A percentile compares a stretch with the other conserved stretches of the same genome.
phyloP scores from a whole-genome alignment of 2,329 filamentous ascomycete genomes.

The Diaporthe sp. region DNA sequence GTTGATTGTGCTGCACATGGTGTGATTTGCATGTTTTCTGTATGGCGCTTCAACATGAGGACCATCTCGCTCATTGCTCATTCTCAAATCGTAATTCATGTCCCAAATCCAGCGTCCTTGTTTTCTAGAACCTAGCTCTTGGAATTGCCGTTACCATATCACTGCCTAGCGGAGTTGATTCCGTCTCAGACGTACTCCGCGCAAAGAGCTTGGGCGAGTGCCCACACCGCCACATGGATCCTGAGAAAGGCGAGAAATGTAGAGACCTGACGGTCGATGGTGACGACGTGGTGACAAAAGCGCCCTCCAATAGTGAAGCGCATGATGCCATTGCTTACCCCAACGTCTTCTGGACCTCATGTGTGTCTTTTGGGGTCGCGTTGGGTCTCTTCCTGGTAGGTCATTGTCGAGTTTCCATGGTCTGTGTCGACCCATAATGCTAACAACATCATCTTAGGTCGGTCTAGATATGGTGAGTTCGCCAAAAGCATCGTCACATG shows the following conservation, averaged over 20 bases:
- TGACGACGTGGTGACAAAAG: neutral
- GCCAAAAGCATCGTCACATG: accelerated
- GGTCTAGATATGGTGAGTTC: constrained; percentile 1
- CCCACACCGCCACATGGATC: neutral
- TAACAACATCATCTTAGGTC: neutral
- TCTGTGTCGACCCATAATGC: neutral
- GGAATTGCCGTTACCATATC: neutral
- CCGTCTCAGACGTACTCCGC: neutral
- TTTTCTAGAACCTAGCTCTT: neutral
- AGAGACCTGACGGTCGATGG: neutral
- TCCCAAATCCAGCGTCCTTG: neutral
- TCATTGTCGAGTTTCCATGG: accelerated
- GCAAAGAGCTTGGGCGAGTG: neutral
- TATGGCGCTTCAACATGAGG: neutral
- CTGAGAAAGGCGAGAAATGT: neutral
- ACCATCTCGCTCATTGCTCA: neutral
- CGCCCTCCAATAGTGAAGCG: neutral
- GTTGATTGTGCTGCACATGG: neutral
- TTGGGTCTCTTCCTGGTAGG: neutral
- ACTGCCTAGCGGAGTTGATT: neutral
- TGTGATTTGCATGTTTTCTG: neutral
- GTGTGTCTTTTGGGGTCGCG: constrained; percentile 3
- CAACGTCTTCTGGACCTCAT: constrained; percentile 13
- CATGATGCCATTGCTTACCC: neutral
- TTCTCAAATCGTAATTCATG: neutral